A percentile compares a stretch with the other conserved stretches of the same genome.
phyloP scores from a whole-genome alignment of 768 basidiomycete genomes.

The Suillus ampliporus region DNA sequence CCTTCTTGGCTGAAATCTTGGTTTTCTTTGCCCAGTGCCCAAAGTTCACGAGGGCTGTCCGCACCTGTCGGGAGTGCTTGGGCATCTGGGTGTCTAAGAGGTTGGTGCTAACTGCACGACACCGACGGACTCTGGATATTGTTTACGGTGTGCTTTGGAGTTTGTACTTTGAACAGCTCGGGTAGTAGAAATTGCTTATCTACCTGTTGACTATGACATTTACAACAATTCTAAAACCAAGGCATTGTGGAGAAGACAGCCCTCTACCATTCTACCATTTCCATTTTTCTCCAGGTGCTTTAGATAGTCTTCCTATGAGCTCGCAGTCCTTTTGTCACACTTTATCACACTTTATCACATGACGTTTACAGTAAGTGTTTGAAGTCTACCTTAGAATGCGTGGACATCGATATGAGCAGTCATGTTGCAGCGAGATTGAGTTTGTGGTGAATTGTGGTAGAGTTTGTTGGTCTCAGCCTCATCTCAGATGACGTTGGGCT shows the following conservation, averaged over 20 bases:
- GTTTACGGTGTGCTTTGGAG: too few species aligned
- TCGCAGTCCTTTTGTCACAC: too few species aligned
- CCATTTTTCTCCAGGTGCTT: too few species aligned
- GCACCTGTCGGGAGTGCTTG: neutral
- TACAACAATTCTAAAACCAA: neutral
- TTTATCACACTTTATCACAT: neutral
- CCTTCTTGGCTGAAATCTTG: neutral
- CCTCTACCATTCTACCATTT: too few species aligned
- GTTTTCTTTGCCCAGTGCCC: neutral
- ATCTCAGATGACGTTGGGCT: too few species aligned
- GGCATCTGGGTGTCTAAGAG: neutral
- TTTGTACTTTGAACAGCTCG: too few species aligned
- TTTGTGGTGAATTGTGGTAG: neutral
- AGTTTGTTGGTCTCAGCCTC: neutral
- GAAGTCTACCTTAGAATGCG: neutral
- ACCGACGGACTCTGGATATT: too few species aligned
- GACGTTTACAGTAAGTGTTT: neutral
- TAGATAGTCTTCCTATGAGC: too few species aligned
- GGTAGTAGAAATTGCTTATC: too few species aligned
- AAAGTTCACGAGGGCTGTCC: neutral
- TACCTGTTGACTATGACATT: too few species aligned
- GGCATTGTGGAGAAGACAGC: neutral
- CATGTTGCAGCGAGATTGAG: neutral
- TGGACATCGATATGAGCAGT: neutral
- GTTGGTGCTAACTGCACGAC: too few species aligned